Evolutionary conservation across 768 basidiomycete species (phyloP).

Genomic region (Amanita thiersii): DNA sequence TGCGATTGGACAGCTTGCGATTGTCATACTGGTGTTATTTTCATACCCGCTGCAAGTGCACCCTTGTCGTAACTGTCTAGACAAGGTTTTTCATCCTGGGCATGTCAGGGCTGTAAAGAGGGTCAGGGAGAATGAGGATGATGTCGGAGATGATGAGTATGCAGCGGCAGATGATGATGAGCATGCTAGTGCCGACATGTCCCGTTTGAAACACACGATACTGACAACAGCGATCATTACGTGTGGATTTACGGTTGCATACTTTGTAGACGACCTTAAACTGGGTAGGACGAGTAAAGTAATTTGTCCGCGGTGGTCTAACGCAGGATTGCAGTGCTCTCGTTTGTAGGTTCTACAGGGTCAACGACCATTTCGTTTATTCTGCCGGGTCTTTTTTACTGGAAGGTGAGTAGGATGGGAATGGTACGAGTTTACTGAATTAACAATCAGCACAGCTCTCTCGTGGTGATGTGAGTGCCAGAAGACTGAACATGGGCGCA

Average conservation of each 20-base stretch:
- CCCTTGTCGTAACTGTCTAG: conserved; percentile 86
- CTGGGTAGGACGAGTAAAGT: conserved; percentile 42
- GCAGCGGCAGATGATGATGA: conserved; percentile 43
- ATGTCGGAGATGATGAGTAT: conserved; percentile 38
- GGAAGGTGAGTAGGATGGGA: conserved; percentile 51
- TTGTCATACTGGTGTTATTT: conserved; percentile 83
- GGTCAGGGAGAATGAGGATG: conserved; percentile 25
- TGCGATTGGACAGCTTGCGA: conserved; percentile 88
- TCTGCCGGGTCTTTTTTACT: conserved; percentile 87
- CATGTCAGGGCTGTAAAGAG: conserved; percentile 21
- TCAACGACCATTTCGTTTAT: conserved; percentile 97
- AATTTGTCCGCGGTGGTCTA: neutral
- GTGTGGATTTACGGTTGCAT: conserved; percentile 64
- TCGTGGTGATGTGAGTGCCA: conserved; percentile 48
- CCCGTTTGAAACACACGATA: conserved; percentile 54
- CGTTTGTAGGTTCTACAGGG: conserved; percentile 95
- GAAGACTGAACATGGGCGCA: conserved; percentile 46
- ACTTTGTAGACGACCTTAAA: conserved; percentile 69
- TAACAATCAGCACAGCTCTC: conserved; percentile 42
- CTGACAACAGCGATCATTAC: conserved; percentile 63
- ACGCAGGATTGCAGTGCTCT: conserved; percentile 52
- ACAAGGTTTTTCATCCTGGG: conserved; percentile 70
- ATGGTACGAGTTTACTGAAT: conserved; percentile 5
- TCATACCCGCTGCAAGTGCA: conserved; percentile 94
- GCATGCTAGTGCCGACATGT: conserved; percentile 55